Evolutionary conservation across 371 early-diverging fungal genomes (phyloP).

Genomic region (Actinomortierella wolfii): DNA sequence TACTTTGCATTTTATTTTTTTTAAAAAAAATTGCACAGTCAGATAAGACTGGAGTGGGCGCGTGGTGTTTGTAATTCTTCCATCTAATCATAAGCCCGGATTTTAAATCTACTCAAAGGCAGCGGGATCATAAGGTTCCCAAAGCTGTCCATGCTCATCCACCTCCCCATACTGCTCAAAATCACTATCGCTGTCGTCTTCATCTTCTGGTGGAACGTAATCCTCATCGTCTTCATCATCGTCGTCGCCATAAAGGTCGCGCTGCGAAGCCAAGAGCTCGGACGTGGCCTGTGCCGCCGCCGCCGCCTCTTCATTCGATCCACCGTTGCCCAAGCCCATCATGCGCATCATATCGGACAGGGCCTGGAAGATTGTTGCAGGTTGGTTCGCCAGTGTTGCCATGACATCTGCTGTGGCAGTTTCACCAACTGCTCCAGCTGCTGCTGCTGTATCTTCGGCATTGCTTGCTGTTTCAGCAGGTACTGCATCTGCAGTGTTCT

Average conservation of each 20-base stretch:
- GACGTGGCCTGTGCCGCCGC: conserved; percentile 10
- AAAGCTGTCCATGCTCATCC: conserved; percentile 18
- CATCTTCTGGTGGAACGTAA: conserved; percentile 14
- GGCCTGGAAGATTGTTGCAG: conserved; percentile 14
- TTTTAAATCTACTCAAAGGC: conserved; percentile 21
- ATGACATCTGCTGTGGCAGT: neutral
- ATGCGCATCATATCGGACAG: conserved; percentile 27
- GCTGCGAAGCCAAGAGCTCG: conserved; percentile 16
- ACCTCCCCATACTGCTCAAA: conserved; percentile 23
- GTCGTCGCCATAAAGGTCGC: conserved; percentile 9
- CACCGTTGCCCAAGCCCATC: conserved; percentile 17
- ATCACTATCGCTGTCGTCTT: conserved; percentile 16
- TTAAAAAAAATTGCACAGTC: too few species aligned
- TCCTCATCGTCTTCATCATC: conserved; percentile 14
- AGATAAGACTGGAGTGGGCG: too few species aligned
- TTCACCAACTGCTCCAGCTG: neutral
- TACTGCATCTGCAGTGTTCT: too few species aligned
- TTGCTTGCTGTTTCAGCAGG: conserved; percentile 15
- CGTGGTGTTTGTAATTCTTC: too few species aligned
- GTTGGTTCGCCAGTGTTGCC: neutral
- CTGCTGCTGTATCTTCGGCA: conserved; percentile 11
- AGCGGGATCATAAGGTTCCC: conserved; percentile 39
- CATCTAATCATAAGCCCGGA: neutral
- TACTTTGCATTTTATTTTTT: too few species aligned
- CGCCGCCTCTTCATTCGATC: neutral